These are phyloP conservation scores for Oryza nivara DNA, from an alignment of 176 grass and related monocot species.

Conservation along the genomic window DNA sequence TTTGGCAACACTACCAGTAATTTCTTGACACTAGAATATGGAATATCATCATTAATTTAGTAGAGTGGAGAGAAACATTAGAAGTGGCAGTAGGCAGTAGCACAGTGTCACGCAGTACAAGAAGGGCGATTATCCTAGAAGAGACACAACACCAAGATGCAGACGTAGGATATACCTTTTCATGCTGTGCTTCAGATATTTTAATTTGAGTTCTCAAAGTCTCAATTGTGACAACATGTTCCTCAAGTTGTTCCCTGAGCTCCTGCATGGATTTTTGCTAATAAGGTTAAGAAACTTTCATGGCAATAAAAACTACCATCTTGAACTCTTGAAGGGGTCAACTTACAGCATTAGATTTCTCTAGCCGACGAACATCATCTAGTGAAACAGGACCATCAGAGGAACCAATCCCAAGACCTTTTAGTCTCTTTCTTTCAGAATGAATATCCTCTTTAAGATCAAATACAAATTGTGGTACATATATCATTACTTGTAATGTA, in stretches of 20 bases:
- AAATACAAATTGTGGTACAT: slow-evolving; percentile 2
- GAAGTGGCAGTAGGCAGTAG: slow-evolving; percentile 1
- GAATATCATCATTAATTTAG: neutral
- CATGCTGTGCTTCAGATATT: slow-evolving; percentile 56
- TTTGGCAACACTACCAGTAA: slow-evolving; percentile 25
- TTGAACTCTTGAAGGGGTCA: slow-evolving; percentile 40
- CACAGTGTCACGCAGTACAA: neutral
- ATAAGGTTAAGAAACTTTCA: slow-evolving; percentile 28
- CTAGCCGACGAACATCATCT: slow-evolving; percentile 86
- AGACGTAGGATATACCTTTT: slow-evolving; percentile 62
- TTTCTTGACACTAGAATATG: slow-evolving; percentile 25
- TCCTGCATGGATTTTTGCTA: slow-evolving; percentile 61
- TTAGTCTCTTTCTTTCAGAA: slow-evolving; percentile 84
- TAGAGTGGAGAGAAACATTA: slow-evolving; percentile 23
- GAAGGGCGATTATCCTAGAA: slow-evolving; percentile 24
- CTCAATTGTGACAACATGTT: slow-evolving; percentile 85
- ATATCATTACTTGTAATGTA: slow-evolving; percentile 23
- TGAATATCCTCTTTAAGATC: slow-evolving; percentile 53
- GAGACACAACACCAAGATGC: neutral
- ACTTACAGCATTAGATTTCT: slow-evolving; percentile 89
- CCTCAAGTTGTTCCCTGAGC: slow-evolving; percentile 92
- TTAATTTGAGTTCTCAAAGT: slow-evolving; percentile 64
- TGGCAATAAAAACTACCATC: slow-evolving; percentile 17
- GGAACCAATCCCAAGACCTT: slow-evolving; percentile 96
- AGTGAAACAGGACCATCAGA: slow-evolving; percentile 89